Evolutionary conservation across 2,329 filamentous ascomycete species (phyloP).

Genomic region (Aspergillus proliferans): DNA sequence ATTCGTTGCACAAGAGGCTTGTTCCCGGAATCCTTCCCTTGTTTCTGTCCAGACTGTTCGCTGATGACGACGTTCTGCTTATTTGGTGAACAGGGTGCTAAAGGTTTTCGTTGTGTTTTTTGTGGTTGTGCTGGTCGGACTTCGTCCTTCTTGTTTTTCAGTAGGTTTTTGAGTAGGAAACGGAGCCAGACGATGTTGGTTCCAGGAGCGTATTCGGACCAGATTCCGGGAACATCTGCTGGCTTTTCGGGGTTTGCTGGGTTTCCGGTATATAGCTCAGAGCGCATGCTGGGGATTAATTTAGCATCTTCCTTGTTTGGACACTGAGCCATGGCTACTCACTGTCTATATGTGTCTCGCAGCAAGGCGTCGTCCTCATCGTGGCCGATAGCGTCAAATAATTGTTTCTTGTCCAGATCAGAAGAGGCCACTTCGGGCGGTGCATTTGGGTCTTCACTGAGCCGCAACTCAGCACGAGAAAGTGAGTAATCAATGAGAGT

Average conservation of each 20-base stretch:
- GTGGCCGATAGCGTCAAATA: conserved; percentile 37
- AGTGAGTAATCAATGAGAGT: conserved; percentile 65
- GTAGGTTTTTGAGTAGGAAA: conserved; percentile 53
- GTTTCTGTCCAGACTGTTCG: conserved; percentile 4
- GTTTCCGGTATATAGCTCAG: conserved; percentile 38
- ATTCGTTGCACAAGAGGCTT: conserved; percentile 4
- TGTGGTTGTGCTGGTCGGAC: conserved; percentile 1
- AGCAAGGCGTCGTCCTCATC: conserved; percentile 37
- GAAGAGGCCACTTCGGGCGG: conserved; percentile 32
- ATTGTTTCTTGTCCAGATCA: conserved; percentile 38
- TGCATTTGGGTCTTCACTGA: conserved; percentile 17
- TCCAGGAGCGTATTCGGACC: conserved; percentile 51
- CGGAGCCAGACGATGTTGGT: conserved; percentile 61
- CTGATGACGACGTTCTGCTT: conserved; percentile 10
- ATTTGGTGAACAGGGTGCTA: conserved; percentile 29
- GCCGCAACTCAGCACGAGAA: conserved; percentile 51
- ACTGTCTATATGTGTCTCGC: conserved; percentile 39
- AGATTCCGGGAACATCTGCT: conserved; percentile 36
- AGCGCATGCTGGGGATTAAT: conserved; percentile 29
- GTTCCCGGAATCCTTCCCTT: not conserved
- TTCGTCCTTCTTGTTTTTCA: conserved; percentile 34
- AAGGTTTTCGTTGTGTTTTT: conserved; percentile 19
- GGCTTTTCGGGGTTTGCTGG: conserved; percentile 35
- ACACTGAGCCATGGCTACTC: conserved; percentile 9
- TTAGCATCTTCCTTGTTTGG: not conserved